These are phyloP conservation scores for Pyrenochaeta sp. DNA, from an alignment of 2,329 filamentous ascomycete species.

Conservation along the genomic window DNA sequence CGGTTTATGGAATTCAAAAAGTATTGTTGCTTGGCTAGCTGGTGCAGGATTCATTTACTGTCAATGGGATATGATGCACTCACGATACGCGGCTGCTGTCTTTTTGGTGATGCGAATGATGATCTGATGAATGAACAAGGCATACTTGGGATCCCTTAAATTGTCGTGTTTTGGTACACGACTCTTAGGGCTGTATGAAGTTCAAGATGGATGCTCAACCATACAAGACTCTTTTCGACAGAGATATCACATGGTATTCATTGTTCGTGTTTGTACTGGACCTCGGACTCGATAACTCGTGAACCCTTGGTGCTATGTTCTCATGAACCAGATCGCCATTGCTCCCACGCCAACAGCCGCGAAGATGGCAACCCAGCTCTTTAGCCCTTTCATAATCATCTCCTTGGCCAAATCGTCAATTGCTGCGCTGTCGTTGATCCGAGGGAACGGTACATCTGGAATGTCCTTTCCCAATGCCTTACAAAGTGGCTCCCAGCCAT, in stretches of 20 bases:
- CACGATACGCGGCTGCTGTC: neutral
- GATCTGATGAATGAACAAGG: no score
- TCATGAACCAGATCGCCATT: neutral
- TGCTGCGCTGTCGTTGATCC: slow-evolving; percentile 32
- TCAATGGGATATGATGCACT: slow-evolving; percentile 15
- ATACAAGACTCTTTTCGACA: no score
- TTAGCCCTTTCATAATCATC: slow-evolving; percentile 25
- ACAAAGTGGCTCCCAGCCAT: slow-evolving; percentile 32
- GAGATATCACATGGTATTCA: no score
- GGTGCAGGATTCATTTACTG: neutral
- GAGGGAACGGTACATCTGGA: slow-evolving; percentile 28
- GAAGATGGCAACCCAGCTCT: slow-evolving; percentile 43
- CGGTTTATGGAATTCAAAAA: slow-evolving; percentile 19
- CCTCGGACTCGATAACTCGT: no score
- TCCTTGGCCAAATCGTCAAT: slow-evolving; percentile 25
- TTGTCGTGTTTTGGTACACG: no score
- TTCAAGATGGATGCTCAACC: no score
- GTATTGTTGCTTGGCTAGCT: slow-evolving; percentile 9
- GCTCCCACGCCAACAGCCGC: slow-evolving; percentile 7
- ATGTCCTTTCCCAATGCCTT: slow-evolving; percentile 24
- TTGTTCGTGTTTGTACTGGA: no score
- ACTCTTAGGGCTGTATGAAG: no score
- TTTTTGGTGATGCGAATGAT: neutral
- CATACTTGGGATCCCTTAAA: no score
- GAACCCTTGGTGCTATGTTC: no score